Evolutionary conservation across 116 monocot genomes (phyloP).

Genomic region (Posidonia oceanica): DNA sequence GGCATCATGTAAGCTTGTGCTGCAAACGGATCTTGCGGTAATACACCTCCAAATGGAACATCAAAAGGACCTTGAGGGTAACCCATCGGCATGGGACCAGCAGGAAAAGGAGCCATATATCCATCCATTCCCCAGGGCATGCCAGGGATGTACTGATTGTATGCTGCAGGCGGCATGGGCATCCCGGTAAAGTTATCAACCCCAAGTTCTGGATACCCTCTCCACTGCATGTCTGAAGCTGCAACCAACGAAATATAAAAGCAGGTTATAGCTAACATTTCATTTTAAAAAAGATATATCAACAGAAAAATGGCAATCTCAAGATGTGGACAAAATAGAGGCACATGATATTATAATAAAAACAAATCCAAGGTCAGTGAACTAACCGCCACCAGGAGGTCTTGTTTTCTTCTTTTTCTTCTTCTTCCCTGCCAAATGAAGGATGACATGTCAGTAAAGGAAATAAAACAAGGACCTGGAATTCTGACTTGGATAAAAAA

Average conservation of each 20-base stretch:
- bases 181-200: conserved; percentile 51
- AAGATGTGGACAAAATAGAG: no score
- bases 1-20: conserved; percentile 75
- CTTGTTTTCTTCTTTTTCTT: conserved; percentile 88
- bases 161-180: conserved; percentile 50
- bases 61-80: conserved; percentile 67
- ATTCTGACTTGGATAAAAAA: background rate
- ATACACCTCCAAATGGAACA: conserved; percentile 54
- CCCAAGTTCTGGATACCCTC: conserved; percentile 50
- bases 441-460: background rate
- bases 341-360: background rate
- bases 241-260: conserved; percentile 1
- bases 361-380: no score
- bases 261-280: background rate
- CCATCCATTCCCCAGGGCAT: conserved; percentile 75
- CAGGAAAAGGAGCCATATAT: conserved; percentile 50
- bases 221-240: conserved; percentile 68
- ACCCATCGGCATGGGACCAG: conserved; percentile 63
- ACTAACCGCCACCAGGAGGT: conserved; percentile 43
- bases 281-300: background rate
- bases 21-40: conserved; percentile 77
- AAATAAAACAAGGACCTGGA: background rate
- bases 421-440: conserved; percentile 51
- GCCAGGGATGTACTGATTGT: conserved; percentile 46
- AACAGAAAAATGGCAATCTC: background rate